phyloP scores from a whole-genome alignment of 2,329 filamentous ascomycete species.

The Trichothecium roseum region DNA sequence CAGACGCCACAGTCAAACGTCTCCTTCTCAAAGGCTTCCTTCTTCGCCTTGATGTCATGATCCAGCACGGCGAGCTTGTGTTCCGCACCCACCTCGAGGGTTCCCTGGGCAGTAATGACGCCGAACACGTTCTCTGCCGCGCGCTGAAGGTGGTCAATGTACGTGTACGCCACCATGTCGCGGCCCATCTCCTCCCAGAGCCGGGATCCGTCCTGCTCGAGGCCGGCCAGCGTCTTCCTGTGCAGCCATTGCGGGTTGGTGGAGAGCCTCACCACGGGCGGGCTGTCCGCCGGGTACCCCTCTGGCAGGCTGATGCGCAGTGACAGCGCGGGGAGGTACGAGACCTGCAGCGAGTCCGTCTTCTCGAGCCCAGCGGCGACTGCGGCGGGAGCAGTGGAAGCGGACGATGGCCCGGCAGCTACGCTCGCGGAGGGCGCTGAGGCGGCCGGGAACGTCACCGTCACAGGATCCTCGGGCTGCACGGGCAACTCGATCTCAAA shows the following conservation, averaged over 20 bases:
- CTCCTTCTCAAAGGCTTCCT: conserved; percentile 66
- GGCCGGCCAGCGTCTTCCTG: conserved; percentile 29
- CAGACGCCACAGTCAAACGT: conserved; percentile 87
- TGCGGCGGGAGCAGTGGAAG: too few species aligned
- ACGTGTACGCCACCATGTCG: conserved; percentile 49
- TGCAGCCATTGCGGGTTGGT: conserved; percentile 50
- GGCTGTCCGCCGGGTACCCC: conserved; percentile 43
- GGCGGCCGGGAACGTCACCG: conserved; percentile 45
- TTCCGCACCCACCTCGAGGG: conserved; percentile 40
- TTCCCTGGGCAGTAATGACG: conserved; percentile 35
- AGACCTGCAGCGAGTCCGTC: conserved; percentile 37
- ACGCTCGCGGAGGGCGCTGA: conserved; percentile 6
- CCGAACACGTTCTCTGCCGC: conserved; percentile 51
- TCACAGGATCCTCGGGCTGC: conserved; percentile 41
- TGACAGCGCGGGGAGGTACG: conserved; percentile 47
- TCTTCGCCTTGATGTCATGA: conserved; percentile 65
- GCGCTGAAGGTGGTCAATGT: conserved; percentile 53
- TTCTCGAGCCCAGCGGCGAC: too few species aligned
- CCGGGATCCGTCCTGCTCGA: conserved; percentile 38
- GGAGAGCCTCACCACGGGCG: conserved; percentile 40
- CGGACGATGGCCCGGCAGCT: not conserved
- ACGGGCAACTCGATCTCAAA: conserved; percentile 50
- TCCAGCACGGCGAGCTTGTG: conserved; percentile 65
- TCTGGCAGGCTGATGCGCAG: conserved; percentile 44
- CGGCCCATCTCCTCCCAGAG: conserved; percentile 55